Base-by-base conservation (phyloP, 75 land plant species). In the Selaginella tamariscina region DNA sequence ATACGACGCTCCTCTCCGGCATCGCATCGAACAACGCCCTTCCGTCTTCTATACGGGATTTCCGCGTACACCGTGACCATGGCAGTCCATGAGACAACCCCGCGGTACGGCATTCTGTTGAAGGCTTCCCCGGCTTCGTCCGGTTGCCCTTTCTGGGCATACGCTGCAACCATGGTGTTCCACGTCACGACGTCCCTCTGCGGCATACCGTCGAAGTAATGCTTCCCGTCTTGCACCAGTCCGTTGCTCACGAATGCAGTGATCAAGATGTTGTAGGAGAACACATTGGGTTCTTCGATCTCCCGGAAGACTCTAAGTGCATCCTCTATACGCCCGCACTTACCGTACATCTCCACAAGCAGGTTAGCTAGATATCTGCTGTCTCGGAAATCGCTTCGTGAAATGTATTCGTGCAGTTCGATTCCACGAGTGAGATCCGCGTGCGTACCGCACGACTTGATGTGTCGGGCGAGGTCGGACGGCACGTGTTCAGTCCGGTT, bases 1-100 rank as follows among this genome's bases (percentile, higher is more conserved):
- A 59, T 8, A 59, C 62, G 8, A 59, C 26, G 26, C 26, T 59
- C 62, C 62, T 59, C 26, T 59, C 62, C 8, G 62, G 62, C 62
- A 59, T 59, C 18, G 21, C 5, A 59, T 2, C 23, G 26, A 59
- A 59, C 18, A 59, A n/a, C 21, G 8, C 24, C 23, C 21, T 23
- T 8, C n/a, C 62, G 21, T n/a, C 8, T 9, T 26, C 26, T 9
- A 59, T 2, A 8, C 26, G 62, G n/a, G 21, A 9, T 21, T 2
- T 5, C 21, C 5, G 21, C 26, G 26, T 23, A 59, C 23, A n/a
- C 5, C 26, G 62, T 23, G 23, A 59, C 26, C 26, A 59, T 59
- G 27, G 62, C 23, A 5, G 21, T 59, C 62, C 62, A 59, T 8
- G 62, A 59, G 27, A 59, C 62, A 23, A 59, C n/a, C 9, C 26